Evolutionary conservation across 2,329 filamentous ascomycete species (phyloP).

Genomic region (Aquanectria penicillioides): DNA sequence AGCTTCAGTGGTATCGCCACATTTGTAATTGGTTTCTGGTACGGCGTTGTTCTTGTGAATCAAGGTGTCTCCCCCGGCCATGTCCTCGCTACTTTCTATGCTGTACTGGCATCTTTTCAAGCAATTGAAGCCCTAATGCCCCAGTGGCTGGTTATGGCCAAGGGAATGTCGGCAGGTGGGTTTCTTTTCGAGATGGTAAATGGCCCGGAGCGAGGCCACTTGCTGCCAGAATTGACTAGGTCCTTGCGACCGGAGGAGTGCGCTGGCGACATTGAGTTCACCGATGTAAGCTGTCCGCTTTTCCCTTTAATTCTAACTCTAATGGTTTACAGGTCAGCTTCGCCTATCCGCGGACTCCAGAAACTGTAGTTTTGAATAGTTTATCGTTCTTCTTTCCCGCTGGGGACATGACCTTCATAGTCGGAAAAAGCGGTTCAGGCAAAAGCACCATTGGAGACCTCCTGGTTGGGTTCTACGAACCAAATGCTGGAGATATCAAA

Average conservation of each 20-base stretch:
- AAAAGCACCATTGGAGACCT: slow-evolving; percentile 91
- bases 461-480: slow-evolving; percentile 80
- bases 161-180: slow-evolving; percentile 79
- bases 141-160: slow-evolving; percentile 80
- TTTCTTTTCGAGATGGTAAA: slow-evolving; percentile 63
- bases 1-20: slow-evolving; percentile 80
- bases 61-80: slow-evolving; percentile 69
- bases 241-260: slow-evolving; percentile 55
- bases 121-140: slow-evolving; percentile 79
- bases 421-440: slow-evolving; percentile 88
- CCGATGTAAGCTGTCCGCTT: slow-evolving; percentile 61
- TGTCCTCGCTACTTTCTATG: slow-evolving; percentile 87
- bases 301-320: neutral
- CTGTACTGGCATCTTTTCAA: slow-evolving; percentile 79
- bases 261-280: slow-evolving; percentile 74
- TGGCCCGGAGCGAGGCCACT: slow-evolving; percentile 27
- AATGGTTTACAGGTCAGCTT: slow-evolving; percentile 73
- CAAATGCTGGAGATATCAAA: slow-evolving; percentile 70
- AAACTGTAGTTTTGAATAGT: slow-evolving; percentile 66
- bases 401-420: slow-evolving; percentile 79
- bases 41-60: slow-evolving; percentile 76
- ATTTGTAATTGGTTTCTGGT: slow-evolving; percentile 93
- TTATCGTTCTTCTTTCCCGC: slow-evolving; percentile 76
- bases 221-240: slow-evolving; percentile 5
- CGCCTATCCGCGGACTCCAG: slow-evolving; percentile 78